Evolutionary conservation across 1,284 basidiomycete genomes (phyloP), one percentile per base, ranked within the genome.

Genomic region (Cryptococcus sp.): DNA sequence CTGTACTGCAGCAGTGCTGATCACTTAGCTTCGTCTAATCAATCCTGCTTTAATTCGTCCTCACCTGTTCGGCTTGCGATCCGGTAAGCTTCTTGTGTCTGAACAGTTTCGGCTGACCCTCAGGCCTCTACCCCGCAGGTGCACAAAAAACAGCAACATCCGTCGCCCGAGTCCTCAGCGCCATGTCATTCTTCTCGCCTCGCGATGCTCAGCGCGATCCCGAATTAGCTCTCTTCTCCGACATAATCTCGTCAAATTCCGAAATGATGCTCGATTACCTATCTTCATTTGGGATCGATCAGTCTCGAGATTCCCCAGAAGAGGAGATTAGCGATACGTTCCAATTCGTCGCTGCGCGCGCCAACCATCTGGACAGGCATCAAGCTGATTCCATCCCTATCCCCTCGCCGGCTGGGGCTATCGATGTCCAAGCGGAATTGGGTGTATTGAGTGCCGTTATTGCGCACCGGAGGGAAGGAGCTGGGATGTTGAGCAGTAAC

Each of bases 41-140:
- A 63, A 61, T 7, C 67, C 67, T 5, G 65, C 65, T 4, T 39
- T 69, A 13, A 64, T 69, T 62, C 53, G 57, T 21, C 67, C 67
- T 5, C 62, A 69, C 23, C 46, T 66, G 7, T 67, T 67, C 40
- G 62, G 59, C 5, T 57, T 69, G n/a, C 52, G 63, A 1, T 49
- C 54, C 10, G 54, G 59, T 56, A 19, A 46, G 52, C 25, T 9
- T 34, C 32, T 34, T 34, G 32, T 9, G 32, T 34, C 25, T 5
- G 28, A 45, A n/a, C 46, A 37, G 36, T 16, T 25, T 23, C 45
- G 31, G 34, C 28, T 10, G 41, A 14, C 18, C 22, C 3, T 7
- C 41, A 48, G 62, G 57, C n/a, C 52, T 65, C 1, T 57, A 55
- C 0, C 49, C 50, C 1, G 10, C 40, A 4, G 46, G 36, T 2